Percentiles rank a stretch among this genome's conserved stretches.
These are phyloP conservation scores for Rheum nobile DNA, from an alignment of 148 eudicot species.

Conservation along the genomic window DNA sequence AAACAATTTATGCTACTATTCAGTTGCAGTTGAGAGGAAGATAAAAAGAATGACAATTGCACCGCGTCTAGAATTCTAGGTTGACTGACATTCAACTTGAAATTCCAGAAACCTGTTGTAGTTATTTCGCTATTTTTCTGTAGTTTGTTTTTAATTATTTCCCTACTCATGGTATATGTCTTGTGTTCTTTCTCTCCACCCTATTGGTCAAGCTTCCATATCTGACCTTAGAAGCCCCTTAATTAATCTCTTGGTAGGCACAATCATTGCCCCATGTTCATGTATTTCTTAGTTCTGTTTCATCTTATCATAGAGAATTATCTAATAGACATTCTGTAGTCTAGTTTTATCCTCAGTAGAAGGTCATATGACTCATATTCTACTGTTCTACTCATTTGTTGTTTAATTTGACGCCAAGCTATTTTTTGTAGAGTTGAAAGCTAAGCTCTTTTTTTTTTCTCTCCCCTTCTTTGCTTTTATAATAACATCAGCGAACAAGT, in stretches of 20 bases:
- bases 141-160: too few species aligned
- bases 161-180: too few species aligned
- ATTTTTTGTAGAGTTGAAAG: background rate
- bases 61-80: too few species aligned
- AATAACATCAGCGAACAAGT: background rate
- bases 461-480: background rate
- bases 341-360: background rate
- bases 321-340: background rate
- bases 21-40: too few species aligned
- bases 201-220: too few species aligned
- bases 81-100: too few species aligned
- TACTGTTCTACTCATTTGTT: background rate
- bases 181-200: too few species aligned
- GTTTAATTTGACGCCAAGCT: too few species aligned
- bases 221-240: background rate
- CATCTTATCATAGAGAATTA: background rate
- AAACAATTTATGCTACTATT: too few species aligned
- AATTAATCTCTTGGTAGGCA: background rate
- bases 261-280: background rate
- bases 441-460: background rate
- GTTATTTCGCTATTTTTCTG: too few species aligned
- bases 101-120: too few species aligned
- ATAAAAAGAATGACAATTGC: too few species aligned
- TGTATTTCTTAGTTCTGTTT: background rate
- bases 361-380: background rate